Conservation (phyloP, 2,329 filamentous ascomycete species). For the Fusarium pseudograminearum region DNA sequence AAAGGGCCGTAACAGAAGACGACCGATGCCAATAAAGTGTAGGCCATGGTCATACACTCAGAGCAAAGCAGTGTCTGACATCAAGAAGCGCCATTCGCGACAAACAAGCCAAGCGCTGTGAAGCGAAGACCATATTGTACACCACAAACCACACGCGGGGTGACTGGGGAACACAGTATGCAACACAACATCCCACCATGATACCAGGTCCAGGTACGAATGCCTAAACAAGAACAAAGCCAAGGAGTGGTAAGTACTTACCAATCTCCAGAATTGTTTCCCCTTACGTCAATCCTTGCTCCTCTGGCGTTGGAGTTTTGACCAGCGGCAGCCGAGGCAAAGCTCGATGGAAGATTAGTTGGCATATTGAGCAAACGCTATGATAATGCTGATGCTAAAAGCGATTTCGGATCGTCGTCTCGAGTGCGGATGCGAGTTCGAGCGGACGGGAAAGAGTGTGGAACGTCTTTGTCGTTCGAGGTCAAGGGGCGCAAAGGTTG, state of each 20-base stretch:
- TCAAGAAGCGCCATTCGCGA: conserved; percentile 21
- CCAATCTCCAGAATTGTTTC: conserved; percentile 76
- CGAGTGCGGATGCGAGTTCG: conserved; percentile 36
- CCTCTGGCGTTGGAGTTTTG: conserved; percentile 71
- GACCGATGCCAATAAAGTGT: neutral
- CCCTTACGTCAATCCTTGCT: conserved; percentile 69
- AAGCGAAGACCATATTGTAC: conserved; percentile 23
- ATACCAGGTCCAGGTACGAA: conserved; percentile 20
- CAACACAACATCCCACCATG: conserved; percentile 36
- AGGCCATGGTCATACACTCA: neutral
- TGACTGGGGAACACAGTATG: conserved; percentile 33
- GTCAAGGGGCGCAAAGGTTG: conserved; percentile 38
- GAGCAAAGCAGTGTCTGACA: neutral
- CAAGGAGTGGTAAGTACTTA: conserved; percentile 60
- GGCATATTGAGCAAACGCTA: conserved; percentile 64
- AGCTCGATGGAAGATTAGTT: conserved; percentile 83
- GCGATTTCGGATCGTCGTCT: conserved; percentile 26
- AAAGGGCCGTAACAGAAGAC: neutral
- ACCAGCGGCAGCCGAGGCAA: conserved; percentile 84
- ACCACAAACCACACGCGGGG: conserved; percentile 28
- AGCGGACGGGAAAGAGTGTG: conserved; percentile 29
- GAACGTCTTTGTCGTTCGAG: conserved; percentile 42
- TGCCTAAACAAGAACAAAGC: conserved; percentile 12
- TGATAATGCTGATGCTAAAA: conserved; percentile 17
- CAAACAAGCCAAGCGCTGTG: conserved; percentile 23